phyloP scores from a whole-genome alignment of 352 stramenopile genomes.

The Phytophthora ohioensis region DNA sequence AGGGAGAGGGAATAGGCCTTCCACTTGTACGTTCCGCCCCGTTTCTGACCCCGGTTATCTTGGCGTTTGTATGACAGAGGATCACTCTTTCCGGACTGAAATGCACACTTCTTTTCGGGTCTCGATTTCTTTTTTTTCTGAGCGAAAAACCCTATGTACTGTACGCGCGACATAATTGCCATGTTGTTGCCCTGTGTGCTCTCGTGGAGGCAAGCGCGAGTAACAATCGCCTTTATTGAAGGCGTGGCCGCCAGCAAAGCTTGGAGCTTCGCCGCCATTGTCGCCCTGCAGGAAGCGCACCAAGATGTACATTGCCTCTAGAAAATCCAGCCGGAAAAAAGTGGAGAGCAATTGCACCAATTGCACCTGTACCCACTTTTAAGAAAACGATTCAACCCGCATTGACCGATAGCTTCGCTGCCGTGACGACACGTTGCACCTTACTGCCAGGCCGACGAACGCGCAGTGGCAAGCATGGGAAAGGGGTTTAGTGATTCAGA shows the following conservation, averaged over 20 bases:
- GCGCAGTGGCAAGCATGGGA: background rate
- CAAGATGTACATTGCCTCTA: constrained; percentile 17
- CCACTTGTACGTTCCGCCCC: constrained; percentile 6
- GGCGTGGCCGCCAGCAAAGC: background rate
- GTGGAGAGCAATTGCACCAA: constrained; percentile 15
- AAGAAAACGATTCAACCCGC: constrained; percentile 5
- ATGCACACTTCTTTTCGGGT: background rate
- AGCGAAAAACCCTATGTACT: background rate
- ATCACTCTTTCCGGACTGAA: constrained; percentile 1
- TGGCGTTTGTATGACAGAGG: constrained; percentile 13
- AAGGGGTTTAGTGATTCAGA: constrained; percentile 11
- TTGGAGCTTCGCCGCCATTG: background rate
- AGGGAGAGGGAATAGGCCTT: constrained; percentile 26
- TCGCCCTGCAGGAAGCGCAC: constrained; percentile 10
- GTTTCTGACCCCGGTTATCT: constrained; percentile 26
- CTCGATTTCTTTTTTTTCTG: constrained; percentile 1
- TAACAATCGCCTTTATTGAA: constrained; percentile 26
- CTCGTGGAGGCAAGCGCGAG: constrained; percentile 15
- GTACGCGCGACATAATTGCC: constrained; percentile 12
- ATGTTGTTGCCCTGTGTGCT: background rate
- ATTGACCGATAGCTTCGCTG: background rate
- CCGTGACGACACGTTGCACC: background rate
- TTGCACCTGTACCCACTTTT: constrained; percentile 16
- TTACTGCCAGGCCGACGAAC: too few relatives aligned
- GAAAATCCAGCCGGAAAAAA: constrained; percentile 21